phyloP scores from a whole-genome alignment of 2,329 filamentous ascomycete genomes.

The Colletotrichum eleusines region DNA sequence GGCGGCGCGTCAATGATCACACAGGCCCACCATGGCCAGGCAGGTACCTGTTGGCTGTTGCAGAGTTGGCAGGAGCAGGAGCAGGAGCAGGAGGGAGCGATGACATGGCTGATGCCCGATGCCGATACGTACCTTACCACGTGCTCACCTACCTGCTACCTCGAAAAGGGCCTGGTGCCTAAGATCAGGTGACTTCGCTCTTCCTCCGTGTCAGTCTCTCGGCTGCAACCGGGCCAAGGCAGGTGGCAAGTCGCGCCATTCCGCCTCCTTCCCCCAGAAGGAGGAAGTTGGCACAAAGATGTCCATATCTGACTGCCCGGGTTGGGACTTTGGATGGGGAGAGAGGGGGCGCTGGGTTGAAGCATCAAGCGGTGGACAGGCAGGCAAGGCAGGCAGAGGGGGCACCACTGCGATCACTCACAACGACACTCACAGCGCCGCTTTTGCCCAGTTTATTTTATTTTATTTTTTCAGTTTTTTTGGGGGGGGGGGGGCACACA shows the following conservation, averaged over 20 bases:
- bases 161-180: conserved; percentile 49
- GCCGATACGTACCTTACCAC: not conserved
- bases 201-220: conserved; percentile 48
- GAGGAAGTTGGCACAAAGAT: not conserved
- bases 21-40: not conserved
- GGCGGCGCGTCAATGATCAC: not conserved
- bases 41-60: not conserved
- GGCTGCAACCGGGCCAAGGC: conserved; percentile 36
- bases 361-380: not conserved
- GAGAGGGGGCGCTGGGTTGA: not conserved
- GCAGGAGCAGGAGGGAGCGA: no score
- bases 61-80: conserved; percentile 4
- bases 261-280: not conserved
- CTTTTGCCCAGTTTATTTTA: conserved; percentile 11
- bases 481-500: not conserved
- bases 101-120: not conserved
- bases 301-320: not conserved
- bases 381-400: no score
- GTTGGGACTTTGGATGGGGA: not conserved
- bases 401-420: not conserved
- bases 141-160: no score
- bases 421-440: not conserved
- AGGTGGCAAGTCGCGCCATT: conserved; percentile 44
- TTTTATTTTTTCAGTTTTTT: not conserved
- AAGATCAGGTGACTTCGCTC: conserved; percentile 54